Percentiles rank a stretch among this genome's conserved stretches.
Conservation (phyloP, 805 yeast genomes). For the Barnettozyma californica region DNA sequence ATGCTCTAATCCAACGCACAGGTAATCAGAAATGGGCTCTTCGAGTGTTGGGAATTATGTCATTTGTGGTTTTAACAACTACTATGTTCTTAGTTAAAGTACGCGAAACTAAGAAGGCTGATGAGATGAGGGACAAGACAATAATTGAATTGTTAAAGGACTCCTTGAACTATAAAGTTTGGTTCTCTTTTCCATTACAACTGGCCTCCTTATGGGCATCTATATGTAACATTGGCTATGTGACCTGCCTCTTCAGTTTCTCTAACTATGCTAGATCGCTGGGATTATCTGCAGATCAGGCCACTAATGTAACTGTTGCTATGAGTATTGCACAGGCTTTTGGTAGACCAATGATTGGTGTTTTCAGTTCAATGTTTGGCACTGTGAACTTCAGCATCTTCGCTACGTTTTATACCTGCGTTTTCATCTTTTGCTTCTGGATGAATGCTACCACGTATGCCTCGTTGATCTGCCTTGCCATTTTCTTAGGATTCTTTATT, state of each 20-base stretch:
- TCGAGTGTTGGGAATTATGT: slow-evolving; percentile 37
- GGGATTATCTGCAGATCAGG: slow-evolving; percentile 41
- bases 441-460: slow-evolving; percentile 38
- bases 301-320: slow-evolving; percentile 40
- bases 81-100: slow-evolving; percentile 42
- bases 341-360: slow-evolving; percentile 47
- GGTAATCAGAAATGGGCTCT: slow-evolving; percentile 44
- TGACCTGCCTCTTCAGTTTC: slow-evolving; percentile 40
- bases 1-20: slow-evolving; percentile 35
- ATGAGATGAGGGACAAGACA: slow-evolving; percentile 11
- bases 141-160: slow-evolving; percentile 23
- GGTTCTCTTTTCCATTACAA: slow-evolving; percentile 28
- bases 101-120: slow-evolving; percentile 30
- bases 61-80: slow-evolving; percentile 32
- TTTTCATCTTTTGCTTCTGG: slow-evolving; percentile 46
- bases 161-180: slow-evolving; percentile 31
- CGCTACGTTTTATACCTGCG: slow-evolving; percentile 30
- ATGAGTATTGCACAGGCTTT: slow-evolving; percentile 41
- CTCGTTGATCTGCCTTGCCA: slow-evolving; percentile 35
- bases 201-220: slow-evolving; percentile 34
- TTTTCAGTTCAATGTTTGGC: slow-evolving; percentile 40
- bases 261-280: slow-evolving; percentile 41
- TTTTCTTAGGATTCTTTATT: slow-evolving; percentile 38
- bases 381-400: slow-evolving; percentile 40
- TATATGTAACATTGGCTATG: slow-evolving; percentile 35